These are phyloP conservation scores for Phytophthora podocarpi DNA, from an alignment of 352 stramenopile genomes.

Conservation along the genomic window DNA sequence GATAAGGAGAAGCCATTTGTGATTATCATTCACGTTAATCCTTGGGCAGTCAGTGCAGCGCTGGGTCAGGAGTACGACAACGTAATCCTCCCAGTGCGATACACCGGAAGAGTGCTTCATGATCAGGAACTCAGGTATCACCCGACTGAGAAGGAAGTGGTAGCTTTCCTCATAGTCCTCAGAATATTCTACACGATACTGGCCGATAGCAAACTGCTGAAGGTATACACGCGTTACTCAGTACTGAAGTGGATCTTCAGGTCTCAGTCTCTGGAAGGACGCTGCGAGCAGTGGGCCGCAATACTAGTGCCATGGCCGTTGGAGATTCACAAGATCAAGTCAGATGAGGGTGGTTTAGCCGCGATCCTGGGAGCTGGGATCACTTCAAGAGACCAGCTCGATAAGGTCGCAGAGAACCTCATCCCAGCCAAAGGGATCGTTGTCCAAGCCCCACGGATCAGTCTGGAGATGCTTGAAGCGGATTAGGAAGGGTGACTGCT, in stretches of 20 bases:
- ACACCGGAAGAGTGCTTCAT: not conserved
- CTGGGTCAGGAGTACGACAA: too few species aligned
- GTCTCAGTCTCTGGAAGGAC: too few species aligned
- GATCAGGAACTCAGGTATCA: slow-evolving; percentile 9
- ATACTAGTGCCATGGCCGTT: not conserved
- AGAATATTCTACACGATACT: slow-evolving; percentile 1
- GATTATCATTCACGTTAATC: too few species aligned
- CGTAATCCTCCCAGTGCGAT: slow-evolving; percentile 1
- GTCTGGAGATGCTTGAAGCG: not conserved
- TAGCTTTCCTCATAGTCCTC: slow-evolving; percentile 1
- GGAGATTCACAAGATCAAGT: not conserved
- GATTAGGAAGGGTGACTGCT: not conserved
- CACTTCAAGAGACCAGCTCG: not conserved
- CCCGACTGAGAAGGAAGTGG: slow-evolving; percentile 4
- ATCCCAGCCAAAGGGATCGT: not conserved
- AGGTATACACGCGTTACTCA: slow-evolving; percentile 8
- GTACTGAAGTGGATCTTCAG: too few species aligned
- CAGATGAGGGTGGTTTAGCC: slow-evolving; percentile 1
- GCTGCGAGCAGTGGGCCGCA: not conserved
- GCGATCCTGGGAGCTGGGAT: slow-evolving; percentile 8
- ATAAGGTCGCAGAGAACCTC: not conserved
- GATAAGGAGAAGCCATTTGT: too few species aligned
- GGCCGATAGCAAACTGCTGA: not conserved
- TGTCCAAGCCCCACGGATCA: slow-evolving; percentile 2
- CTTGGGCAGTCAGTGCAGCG: not conserved